Conservation (phyloP, 192 early-diverging fungal species). For the Spizellomyces sp. region DNA sequence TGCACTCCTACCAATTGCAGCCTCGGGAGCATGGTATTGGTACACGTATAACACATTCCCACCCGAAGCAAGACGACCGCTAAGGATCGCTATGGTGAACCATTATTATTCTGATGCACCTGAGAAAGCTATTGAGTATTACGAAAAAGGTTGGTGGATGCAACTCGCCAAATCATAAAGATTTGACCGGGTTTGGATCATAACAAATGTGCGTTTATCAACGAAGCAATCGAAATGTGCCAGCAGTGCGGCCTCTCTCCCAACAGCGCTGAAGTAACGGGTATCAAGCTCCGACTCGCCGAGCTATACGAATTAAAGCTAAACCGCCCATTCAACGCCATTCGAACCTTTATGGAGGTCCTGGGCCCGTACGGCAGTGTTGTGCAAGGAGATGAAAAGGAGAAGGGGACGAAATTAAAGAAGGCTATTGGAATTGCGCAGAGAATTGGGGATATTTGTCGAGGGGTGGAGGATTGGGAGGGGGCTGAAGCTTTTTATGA, state of each 20-base stretch:
- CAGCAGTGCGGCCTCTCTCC: slow-evolving; percentile 5
- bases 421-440: slow-evolving; percentile 31
- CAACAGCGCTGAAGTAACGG: slow-evolving; percentile 11
- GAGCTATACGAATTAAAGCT: slow-evolving; percentile 24
- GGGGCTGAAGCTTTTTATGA: slow-evolving; percentile 17
- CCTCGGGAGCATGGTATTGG: neutral
- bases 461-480: neutral
- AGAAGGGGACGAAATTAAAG: neutral
- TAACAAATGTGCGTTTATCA: no score
- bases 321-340: slow-evolving; percentile 1
- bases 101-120: slow-evolving; percentile 6
- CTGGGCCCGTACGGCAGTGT: slow-evolving; percentile 1
- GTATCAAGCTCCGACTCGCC: slow-evolving; percentile 27
- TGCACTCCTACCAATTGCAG: neutral
- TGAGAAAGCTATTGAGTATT: slow-evolving; percentile 7
- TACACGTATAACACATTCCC: slow-evolving; percentile 7
- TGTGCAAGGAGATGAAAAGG: neutral
- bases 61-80: neutral
- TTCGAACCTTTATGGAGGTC: slow-evolving; percentile 8
- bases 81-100: slow-evolving; percentile 12
- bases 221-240: slow-evolving; percentile 11
- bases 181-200: no score
- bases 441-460: slow-evolving; percentile 18
- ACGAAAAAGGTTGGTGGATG: neutral
- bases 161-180: no score